Conservation (phyloP, 2,329 filamentous ascomycete species). For the Tolypocladium amazonense region DNA sequence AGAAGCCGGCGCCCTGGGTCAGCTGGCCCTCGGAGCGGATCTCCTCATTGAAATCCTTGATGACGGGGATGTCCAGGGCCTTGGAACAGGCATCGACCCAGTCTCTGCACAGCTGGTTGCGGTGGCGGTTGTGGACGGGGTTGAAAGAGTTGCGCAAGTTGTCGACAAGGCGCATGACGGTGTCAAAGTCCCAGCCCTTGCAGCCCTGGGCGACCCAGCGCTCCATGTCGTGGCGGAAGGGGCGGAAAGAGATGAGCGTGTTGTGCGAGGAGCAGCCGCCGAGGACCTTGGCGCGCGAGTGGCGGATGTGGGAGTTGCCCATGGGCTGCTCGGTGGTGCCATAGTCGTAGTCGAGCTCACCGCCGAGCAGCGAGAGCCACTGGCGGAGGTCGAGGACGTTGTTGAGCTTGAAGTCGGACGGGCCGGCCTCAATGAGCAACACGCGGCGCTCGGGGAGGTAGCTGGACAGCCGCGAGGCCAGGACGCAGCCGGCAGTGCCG, state of each 20-base stretch:
- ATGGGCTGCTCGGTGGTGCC: conserved; percentile 81
- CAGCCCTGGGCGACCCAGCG: conserved; percentile 76
- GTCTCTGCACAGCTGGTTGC: conserved; percentile 85
- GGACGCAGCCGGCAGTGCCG: conserved; percentile 77
- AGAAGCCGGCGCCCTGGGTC: conserved; percentile 74
- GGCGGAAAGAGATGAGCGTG: conserved; percentile 85
- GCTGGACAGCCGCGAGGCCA: conserved; percentile 68
- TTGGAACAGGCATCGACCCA: conserved; percentile 75
- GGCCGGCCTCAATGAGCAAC: conserved; percentile 78
- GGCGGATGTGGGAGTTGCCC: conserved; percentile 85
- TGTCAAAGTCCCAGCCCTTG: conserved; percentile 78
- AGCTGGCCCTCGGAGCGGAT: conserved; percentile 65
- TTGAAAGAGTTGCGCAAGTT: conserved; percentile 84
- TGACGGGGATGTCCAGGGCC: conserved; percentile 69
- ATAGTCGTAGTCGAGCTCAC: conserved; percentile 87
- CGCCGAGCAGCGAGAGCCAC: conserved; percentile 76
- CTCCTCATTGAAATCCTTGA: conserved; percentile 78
- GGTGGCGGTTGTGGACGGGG: conserved; percentile 73
- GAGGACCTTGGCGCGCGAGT: conserved; percentile 85
- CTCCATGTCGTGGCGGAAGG: conserved; percentile 79
- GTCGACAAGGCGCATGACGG: conserved; percentile 70
- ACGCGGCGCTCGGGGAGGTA: conserved; percentile 76
- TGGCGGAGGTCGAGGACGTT: conserved; percentile 77
- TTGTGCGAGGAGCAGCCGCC: conserved; percentile 92
- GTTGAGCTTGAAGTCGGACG: conserved; percentile 81